A percentile compares a stretch with the other conserved stretches of the same genome.
These are phyloP conservation scores for Colletotrichum filicis DNA, from an alignment of 2,329 filamentous ascomycete genomes.

Conservation along the genomic window DNA sequence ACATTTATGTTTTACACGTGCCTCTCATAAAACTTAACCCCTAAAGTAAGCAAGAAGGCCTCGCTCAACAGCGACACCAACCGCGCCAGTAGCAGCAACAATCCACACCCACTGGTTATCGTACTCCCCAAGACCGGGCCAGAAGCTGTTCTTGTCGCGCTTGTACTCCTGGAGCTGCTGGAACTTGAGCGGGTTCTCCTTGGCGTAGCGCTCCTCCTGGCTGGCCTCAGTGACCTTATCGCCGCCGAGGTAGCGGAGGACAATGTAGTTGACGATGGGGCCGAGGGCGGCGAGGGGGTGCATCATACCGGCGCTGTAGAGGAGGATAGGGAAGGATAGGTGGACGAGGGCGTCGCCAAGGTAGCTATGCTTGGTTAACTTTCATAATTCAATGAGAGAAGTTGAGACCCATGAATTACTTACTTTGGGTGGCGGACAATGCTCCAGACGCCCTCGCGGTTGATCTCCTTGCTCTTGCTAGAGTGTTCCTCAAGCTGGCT, in stretches of 20 bases:
- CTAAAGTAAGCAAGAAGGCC: slow-evolving; percentile 20
- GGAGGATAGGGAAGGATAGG: slow-evolving; percentile 66
- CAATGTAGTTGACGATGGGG: slow-evolving; percentile 67
- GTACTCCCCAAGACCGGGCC: slow-evolving; percentile 61
- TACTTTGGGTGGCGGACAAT: slow-evolving; percentile 72
- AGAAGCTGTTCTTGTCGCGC: slow-evolving; percentile 68
- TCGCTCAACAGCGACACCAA: slow-evolving; percentile 58
- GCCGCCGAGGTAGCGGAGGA: slow-evolving; percentile 66
- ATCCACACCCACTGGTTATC: slow-evolving; percentile 67
- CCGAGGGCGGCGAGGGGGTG: slow-evolving; percentile 65
- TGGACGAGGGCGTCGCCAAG: slow-evolving; percentile 70
- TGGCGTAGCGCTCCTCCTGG: slow-evolving; percentile 63
- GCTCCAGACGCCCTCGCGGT: slow-evolving; percentile 69
- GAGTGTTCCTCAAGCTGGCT: slow-evolving; percentile 62
- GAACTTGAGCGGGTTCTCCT: slow-evolving; percentile 61
- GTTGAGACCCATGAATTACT: slow-evolving; percentile 38
- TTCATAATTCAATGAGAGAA: not conserved
- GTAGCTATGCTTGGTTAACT: slow-evolving; percentile 50
- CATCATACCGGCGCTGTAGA: slow-evolving; percentile 65
- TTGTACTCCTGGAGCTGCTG: slow-evolving; percentile 63
- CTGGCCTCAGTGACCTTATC: slow-evolving; percentile 64
- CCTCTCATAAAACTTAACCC: not conserved
- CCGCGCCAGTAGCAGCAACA: slow-evolving; percentile 59
- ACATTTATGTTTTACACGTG: not conserved
- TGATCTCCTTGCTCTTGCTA: slow-evolving; percentile 47